These are phyloP conservation scores for Rehmannia glutinosa DNA, from an alignment of 257 asterid species.

Conservation along the genomic window DNA sequence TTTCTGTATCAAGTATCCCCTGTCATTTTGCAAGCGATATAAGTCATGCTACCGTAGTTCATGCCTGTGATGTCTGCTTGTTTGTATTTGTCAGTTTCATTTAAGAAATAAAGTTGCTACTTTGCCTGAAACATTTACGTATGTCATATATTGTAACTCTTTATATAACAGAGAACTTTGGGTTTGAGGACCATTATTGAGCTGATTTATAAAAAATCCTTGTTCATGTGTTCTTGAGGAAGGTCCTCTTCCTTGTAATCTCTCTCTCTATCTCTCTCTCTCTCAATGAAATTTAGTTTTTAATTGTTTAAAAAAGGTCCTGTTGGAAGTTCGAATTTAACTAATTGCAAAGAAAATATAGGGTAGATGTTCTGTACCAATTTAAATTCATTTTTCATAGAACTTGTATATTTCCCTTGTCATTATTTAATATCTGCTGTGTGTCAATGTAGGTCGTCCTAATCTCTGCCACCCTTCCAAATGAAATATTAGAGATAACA, in stretches of 20 bases:
- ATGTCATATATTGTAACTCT: background rate
- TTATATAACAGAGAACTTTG: background rate
- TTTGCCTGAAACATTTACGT: background rate
- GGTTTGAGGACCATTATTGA: background rate
- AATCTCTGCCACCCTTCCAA: slow-evolving; percentile 96
- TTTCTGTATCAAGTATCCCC: background rate
- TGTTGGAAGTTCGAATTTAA: slow-evolving; percentile 5
- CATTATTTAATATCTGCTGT: background rate
- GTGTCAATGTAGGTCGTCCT: slow-evolving; percentile 68
- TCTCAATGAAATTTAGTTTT: too few relatives aligned
- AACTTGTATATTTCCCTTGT: slow-evolving; percentile 23
- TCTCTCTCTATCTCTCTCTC: too few relatives aligned
- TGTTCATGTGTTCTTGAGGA: background rate
- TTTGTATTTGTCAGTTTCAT: background rate
- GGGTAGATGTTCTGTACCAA: background rate
- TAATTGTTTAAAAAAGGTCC: too few relatives aligned
- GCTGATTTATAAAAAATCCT: background rate
- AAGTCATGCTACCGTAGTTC: too few relatives aligned
- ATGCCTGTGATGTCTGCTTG: too few relatives aligned
- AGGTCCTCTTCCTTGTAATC: background rate
- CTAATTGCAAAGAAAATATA: background rate
- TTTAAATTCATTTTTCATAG: background rate
- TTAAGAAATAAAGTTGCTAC: background rate
- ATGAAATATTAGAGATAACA: slow-evolving; percentile 92
- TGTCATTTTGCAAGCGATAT: too few relatives aligned